A percentile compares a stretch with the other conserved stretches of the same genome.
Conservation (phyloP, 306 rosid species). For the Nissolia schottii region DNA sequence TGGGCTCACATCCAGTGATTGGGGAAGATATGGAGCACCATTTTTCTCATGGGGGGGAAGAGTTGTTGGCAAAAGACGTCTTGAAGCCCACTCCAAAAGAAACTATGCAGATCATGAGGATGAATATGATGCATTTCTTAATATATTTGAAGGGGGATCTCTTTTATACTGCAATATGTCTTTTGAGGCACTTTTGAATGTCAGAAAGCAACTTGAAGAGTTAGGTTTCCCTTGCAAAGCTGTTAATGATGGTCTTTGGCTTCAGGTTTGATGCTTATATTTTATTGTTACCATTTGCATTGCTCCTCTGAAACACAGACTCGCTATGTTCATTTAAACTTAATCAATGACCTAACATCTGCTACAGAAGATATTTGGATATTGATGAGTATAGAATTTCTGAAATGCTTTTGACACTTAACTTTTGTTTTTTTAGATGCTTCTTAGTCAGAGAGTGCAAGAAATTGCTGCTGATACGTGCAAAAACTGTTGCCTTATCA, state of each 20-base stretch:
- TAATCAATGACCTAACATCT: not conserved
- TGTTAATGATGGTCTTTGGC: slow-evolving; percentile 95
- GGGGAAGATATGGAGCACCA: slow-evolving; percentile 80
- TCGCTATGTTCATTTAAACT: not conserved
- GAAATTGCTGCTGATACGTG: slow-evolving; percentile 92
- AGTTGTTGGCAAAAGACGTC: slow-evolving; percentile 74
- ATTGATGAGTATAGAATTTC: not conserved
- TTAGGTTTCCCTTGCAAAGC: slow-evolving; percentile 97
- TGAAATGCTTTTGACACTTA: slow-evolving; percentile 16
- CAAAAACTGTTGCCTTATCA: slow-evolving; percentile 78
- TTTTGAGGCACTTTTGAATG: slow-evolving; percentile 87
- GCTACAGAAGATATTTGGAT: not conserved
- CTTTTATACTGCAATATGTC: slow-evolving; percentile 92
- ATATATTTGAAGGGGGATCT: slow-evolving; percentile 92
- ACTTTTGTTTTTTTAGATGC: slow-evolving; percentile 56
- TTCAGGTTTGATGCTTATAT: slow-evolving; percentile 61
- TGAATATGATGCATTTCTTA: slow-evolving; percentile 76
- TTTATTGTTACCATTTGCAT: slow-evolving; percentile 8
- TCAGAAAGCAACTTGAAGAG: slow-evolving; percentile 92
- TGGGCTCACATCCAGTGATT: slow-evolving; percentile 62
- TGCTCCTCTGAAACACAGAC: slow-evolving; percentile 2
- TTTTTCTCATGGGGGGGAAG: slow-evolving; percentile 84
- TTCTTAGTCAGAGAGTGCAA: slow-evolving; percentile 96
- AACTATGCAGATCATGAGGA: slow-evolving; percentile 57
- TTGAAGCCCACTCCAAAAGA: slow-evolving; percentile 59